Evolutionary conservation across 2,329 filamentous ascomycete species (phyloP), one percentile per base, ranked within the genome.

Genomic region (Mariannaea sp.): DNA sequence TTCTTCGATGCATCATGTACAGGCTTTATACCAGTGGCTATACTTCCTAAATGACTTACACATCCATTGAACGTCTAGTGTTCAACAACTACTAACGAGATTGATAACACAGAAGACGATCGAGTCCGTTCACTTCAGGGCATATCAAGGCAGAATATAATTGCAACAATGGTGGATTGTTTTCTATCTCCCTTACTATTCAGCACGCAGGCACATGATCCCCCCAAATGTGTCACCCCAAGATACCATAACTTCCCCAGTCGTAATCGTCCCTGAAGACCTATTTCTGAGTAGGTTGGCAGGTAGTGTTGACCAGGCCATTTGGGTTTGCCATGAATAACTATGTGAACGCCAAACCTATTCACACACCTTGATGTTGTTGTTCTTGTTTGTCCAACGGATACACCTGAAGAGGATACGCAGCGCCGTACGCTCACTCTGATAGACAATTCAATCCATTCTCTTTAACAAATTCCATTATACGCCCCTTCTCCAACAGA

Each of bases 311-410:
- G 40, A 30, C 20, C 16, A 40, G 33, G 40, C 22, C 40, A 7
- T 32, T 20, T 42, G 14, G 29, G 13, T 30, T 5, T 30, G 26
- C 33, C 29, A 30, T 26, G 26, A 48, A n/a, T n/a, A n/a, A 44
- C 29, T 29, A 44, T 40, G 44, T 32, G 51, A 49, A 45, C 33
- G 16, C 51, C 45, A 54, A 24, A 33, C 45, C 45, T 14, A 40
- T 49, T 40, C 45, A 53, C 45, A 53, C 50, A 40, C 39, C 44
- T 17, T 49, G 51, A n/a, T n/a, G n/a, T n/a, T n/a, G n/a, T n/a
- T n/a, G n/a, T n/a, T n/a, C n/a, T 36, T 33, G 30, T 14, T 40
- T 54, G 45, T 54, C 45, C 51, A 54, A 54, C 45, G 45, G 45
- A 39, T 20, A 49, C 33, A 33, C 35, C 33, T 40, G 27, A 44